Evolutionary conservation across 208 protist genomes (phyloP).

Genomic region (Acanthamoeba castellanii): DNA sequence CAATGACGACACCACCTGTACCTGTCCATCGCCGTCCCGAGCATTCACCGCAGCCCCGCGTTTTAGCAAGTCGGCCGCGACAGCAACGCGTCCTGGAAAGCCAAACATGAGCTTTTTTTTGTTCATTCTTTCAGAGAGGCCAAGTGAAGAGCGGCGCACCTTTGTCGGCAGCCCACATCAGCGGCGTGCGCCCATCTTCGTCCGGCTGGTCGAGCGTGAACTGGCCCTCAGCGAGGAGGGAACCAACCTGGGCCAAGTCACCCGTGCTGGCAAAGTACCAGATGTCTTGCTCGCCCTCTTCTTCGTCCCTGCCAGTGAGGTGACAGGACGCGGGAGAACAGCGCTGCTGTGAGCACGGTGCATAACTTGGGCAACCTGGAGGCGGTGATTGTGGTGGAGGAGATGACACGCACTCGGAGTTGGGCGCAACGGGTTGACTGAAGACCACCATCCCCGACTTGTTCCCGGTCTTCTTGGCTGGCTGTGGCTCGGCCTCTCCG

Average conservation of each 20-base stretch:
- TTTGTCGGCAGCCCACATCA: conserved; percentile 61
- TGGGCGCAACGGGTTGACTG: conserved; percentile 33
- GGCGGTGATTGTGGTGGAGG: background rate
- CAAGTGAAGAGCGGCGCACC: background rate
- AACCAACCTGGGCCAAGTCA: background rate
- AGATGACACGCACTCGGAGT: background rate
- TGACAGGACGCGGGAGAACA: background rate
- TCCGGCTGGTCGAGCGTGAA: conserved; percentile 32
- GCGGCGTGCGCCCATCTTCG: conserved; percentile 53
- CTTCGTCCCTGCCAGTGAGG: conserved; percentile 28
- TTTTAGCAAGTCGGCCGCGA: conserved; percentile 1
- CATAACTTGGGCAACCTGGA: background rate
- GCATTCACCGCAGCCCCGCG: conserved; percentile 15
- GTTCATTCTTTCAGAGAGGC: background rate
- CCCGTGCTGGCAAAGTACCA: conserved; percentile 35
- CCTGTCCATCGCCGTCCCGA: conserved; percentile 35
- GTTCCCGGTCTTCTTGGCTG: background rate
- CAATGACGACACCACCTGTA: background rate
- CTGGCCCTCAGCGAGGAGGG: background rate
- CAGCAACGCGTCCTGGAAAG: background rate
- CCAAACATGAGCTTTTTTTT: background rate
- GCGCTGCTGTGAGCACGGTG: background rate
- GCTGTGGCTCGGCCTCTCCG: background rate
- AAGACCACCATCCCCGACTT: conserved; percentile 54
- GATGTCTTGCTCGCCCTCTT: conserved; percentile 18